A percentile compares a stretch with the other conserved stretches of the same genome.
These are phyloP conservation scores for Delonix regia DNA, from an alignment of 306 rosid species.

Conservation along the genomic window DNA sequence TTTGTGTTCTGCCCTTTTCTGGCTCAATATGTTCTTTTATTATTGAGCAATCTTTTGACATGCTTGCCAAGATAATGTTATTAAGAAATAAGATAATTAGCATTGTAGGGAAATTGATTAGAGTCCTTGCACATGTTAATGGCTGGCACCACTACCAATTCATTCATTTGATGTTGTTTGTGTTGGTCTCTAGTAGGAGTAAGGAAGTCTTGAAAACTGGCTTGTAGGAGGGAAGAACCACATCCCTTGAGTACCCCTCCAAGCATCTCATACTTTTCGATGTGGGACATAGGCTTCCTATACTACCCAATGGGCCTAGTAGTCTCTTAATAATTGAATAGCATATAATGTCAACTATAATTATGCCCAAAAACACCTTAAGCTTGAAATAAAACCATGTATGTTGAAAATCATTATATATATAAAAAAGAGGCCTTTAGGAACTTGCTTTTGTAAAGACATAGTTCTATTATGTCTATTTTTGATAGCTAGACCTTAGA, in stretches of 20 bases:
- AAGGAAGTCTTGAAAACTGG: too few relatives aligned
- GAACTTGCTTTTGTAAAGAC: neutral
- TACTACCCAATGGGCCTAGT: too few relatives aligned
- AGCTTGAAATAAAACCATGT: neutral
- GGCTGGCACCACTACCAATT: neutral
- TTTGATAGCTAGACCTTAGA: neutral
- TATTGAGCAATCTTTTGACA: slow-evolving; percentile 15
- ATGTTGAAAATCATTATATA: neutral
- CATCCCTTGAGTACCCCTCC: too few relatives aligned
- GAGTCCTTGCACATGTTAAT: slow-evolving; percentile 17
- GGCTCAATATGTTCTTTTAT: slow-evolving; percentile 23
- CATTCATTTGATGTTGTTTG: neutral
- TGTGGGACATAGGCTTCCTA: too few relatives aligned
- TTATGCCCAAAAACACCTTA: neutral
- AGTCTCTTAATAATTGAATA: neutral
- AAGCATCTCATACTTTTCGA: too few relatives aligned
- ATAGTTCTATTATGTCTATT: neutral
- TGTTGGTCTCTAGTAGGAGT: neutral
- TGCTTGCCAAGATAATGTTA: slow-evolving; percentile 17
- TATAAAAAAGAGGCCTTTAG: neutral
- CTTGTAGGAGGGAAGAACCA: too few relatives aligned
- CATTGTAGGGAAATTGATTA: slow-evolving; percentile 22
- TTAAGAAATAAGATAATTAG: neutral
- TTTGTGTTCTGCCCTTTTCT: slow-evolving; percentile 1
- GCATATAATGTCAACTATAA: neutral